phyloP scores from a whole-genome alignment of 148 eudicot species.

The Chenopodium quinoa region DNA sequence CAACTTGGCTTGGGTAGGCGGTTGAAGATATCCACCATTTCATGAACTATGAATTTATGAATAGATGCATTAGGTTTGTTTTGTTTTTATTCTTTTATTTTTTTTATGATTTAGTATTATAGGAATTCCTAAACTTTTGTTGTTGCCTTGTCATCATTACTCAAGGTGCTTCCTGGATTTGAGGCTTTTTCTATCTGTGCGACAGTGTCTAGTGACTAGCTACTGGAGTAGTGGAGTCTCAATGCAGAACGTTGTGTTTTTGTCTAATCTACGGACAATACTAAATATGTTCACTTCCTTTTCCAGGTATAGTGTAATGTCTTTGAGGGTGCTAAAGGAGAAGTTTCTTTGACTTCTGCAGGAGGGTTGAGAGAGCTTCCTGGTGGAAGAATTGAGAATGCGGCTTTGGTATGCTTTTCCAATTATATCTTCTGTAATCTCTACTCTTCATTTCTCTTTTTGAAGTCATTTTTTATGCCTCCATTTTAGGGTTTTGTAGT shows the following conservation, averaged over 20 bases:
- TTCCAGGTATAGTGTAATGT: conserved; percentile 78
- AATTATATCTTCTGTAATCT: not conserved
- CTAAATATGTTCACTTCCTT: conserved; percentile 19
- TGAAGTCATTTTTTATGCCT: not conserved
- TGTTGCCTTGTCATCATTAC: not conserved
- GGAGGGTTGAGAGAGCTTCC: conserved; percentile 88
- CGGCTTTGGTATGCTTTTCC: conserved; percentile 67
- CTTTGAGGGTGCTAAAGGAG: conserved; percentile 84
- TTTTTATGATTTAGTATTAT: not conserved
- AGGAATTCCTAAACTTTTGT: not conserved
- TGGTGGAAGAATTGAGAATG: conserved; percentile 66
- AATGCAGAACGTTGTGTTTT: not conserved
- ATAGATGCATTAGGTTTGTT: not conserved
- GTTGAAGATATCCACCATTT: not conserved
- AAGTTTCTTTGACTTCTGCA: conserved; percentile 76
- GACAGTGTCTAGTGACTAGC: not conserved
- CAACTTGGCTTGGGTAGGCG: not conserved
- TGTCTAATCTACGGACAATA: not conserved
- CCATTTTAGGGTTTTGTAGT: not conserved
- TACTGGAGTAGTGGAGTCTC: not conserved
- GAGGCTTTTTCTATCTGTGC: not conserved
- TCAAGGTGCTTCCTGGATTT: not conserved
- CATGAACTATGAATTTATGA: not conserved
- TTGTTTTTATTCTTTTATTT: too few species aligned
- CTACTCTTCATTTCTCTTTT: not conserved